A percentile compares a stretch with the other conserved stretches of the same genome.
Evolutionary conservation across 2,329 filamentous ascomycete species (phyloP).

Genomic region (Fusarium subglutinans): DNA sequence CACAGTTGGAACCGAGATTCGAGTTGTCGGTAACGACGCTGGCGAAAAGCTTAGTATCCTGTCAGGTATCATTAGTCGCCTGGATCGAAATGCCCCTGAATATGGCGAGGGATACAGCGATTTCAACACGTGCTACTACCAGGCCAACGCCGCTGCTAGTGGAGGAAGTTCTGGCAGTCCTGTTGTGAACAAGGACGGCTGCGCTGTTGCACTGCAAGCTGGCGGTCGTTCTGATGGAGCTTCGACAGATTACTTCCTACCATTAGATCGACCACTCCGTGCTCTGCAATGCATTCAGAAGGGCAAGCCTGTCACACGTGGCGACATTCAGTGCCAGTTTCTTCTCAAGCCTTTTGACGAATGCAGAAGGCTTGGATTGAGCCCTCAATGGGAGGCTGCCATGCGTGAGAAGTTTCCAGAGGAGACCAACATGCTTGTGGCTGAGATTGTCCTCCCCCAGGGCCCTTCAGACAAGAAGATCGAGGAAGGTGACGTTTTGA

Average conservation of each 20-base stretch:
- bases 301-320: slow-evolving; percentile 79
- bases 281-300: slow-evolving; percentile 87
- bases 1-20: slow-evolving; percentile 87
- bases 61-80: slow-evolving; percentile 93
- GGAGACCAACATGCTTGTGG: slow-evolving; percentile 96
- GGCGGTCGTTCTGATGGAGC: slow-evolving; percentile 94
- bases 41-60: slow-evolving; percentile 98
- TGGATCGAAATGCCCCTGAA: slow-evolving; percentile 96
- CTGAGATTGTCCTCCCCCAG: slow-evolving; percentile 91
- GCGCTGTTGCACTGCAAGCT: slow-evolving; percentile 90
- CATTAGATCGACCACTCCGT: slow-evolving; percentile 87
- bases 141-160: slow-evolving; percentile 95
- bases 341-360: slow-evolving; percentile 97
- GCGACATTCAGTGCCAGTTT: slow-evolving; percentile 98
- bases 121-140: slow-evolving; percentile 96
- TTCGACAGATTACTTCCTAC: slow-evolving; percentile 97
- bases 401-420: slow-evolving; percentile 86
- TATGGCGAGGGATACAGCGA: slow-evolving; percentile 98
- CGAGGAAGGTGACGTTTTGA: slow-evolving; percentile 91
- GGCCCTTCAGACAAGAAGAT: slow-evolving; percentile 89
- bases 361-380: slow-evolving; percentile 87
- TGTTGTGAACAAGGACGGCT: slow-evolving; percentile 94
- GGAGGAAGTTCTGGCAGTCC: slow-evolving; percentile 98
- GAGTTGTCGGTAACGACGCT: slow-evolving; percentile 97
- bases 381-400: slow-evolving; percentile 84